A percentile compares a stretch with the other conserved stretches of the same genome.
Evolutionary conservation across 768 basidiomycete species (phyloP).

Genomic region (Asterophora parasitica): DNA sequence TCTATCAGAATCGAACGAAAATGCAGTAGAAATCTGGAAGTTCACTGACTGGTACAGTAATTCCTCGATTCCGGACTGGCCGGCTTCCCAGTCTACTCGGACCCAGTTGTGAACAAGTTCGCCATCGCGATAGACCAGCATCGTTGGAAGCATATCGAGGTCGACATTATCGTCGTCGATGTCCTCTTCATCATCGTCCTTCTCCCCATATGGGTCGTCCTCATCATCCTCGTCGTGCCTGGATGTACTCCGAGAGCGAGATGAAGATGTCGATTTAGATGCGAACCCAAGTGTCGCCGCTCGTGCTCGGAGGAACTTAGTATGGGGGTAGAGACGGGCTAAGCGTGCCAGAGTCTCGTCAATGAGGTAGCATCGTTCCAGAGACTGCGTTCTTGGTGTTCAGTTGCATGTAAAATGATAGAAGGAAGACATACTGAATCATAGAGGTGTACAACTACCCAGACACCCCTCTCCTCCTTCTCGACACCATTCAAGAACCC

Average conservation of each 20-base stretch:
- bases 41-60: conserved; percentile 53
- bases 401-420: neutral
- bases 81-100: conserved; percentile 83
- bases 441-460: conserved; percentile 86
- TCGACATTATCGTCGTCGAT: conserved; percentile 63
- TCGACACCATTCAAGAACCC: conserved; percentile 77
- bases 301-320: conserved; percentile 80
- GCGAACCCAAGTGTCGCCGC: conserved; percentile 75
- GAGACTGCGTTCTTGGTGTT: conserved; percentile 40
- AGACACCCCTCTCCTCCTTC: conserved; percentile 59
- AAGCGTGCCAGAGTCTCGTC: conserved; percentile 66
- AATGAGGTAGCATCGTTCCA: conserved; percentile 68
- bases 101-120: conserved; percentile 89
- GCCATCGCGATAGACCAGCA: conserved; percentile 74
- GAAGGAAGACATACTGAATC: conserved; percentile 54
- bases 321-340: conserved; percentile 63
- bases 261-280: conserved; percentile 18
- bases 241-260: conserved; percentile 13
- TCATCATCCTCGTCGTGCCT: conserved; percentile 21
- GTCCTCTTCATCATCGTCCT: conserved; percentile 39
- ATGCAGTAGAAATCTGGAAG: neutral
- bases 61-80: conserved; percentile 61
- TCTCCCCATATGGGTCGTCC: conserved; percentile 24
- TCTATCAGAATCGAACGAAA: conserved; percentile 1
- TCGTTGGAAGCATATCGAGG: conserved; percentile 73